Evolutionary conservation across 192 early-diverging fungal genomes (phyloP).

Genomic region (Coemansia sp.): DNA sequence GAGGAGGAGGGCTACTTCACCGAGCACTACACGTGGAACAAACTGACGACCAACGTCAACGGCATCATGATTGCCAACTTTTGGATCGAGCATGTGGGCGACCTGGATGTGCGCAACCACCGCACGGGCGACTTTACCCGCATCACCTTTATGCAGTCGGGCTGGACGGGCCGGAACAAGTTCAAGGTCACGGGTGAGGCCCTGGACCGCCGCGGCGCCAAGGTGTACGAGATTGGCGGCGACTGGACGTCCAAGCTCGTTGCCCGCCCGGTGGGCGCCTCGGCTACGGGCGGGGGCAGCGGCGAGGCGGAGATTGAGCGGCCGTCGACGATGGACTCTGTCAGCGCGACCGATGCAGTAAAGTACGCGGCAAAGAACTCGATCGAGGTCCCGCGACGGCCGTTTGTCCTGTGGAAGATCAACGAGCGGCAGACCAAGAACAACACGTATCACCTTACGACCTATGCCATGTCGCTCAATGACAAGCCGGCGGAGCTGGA

Average conservation of each 20-base stretch:
- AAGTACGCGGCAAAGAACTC: constrained; percentile 22
- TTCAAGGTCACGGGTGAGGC: constrained; percentile 60
- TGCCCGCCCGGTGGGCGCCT: constrained; percentile 32
- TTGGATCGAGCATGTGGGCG: constrained; percentile 82
- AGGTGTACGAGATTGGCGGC: constrained; percentile 60
- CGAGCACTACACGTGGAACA: constrained; percentile 85
- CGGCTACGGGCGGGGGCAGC: background rate
- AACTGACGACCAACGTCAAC: constrained; percentile 79
- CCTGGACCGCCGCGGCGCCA: constrained; percentile 41
- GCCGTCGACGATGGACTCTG: constrained; percentile 4
- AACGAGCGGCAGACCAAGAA: constrained; percentile 46
- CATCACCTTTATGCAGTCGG: constrained; percentile 72
- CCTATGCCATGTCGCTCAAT: constrained; percentile 73
- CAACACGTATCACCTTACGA: constrained; percentile 69
- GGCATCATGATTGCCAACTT: constrained; percentile 81
- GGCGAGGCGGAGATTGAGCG: constrained; percentile 12
- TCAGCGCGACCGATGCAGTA: constrained; percentile 21
- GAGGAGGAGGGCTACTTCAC: constrained; percentile 52
- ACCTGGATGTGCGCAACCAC: constrained; percentile 75
- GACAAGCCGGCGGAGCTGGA: constrained; percentile 55
- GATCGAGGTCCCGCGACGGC: constrained; percentile 33
- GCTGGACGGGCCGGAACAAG: constrained; percentile 64
- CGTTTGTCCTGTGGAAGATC: constrained; percentile 61
- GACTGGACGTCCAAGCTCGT: constrained; percentile 64
- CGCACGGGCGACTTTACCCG: constrained; percentile 73